Conservation (phyloP, 169 alveolate genomes). For the Plasmodium adleri region DNA sequence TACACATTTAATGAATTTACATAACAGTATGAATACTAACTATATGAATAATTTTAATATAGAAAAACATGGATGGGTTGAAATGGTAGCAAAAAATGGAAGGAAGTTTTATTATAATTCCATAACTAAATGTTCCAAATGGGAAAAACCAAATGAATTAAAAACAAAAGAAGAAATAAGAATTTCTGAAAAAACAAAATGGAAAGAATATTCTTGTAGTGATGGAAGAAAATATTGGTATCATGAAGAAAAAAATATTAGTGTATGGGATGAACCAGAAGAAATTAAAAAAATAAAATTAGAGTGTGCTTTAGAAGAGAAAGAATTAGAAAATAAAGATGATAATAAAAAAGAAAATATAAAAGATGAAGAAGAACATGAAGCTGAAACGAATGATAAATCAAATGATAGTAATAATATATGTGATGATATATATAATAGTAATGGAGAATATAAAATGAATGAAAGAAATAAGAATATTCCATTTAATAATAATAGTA, state of each 20-base stretch:
- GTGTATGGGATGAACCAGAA: constrained; percentile 84
- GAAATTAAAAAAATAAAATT: constrained; percentile 73
- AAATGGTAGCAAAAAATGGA: constrained; percentile 88
- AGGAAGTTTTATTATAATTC: constrained; percentile 85
- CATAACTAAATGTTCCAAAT: constrained; percentile 84
- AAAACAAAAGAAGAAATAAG: constrained; percentile 79
- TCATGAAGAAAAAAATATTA: constrained; percentile 65
- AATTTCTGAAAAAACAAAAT: constrained; percentile 78
- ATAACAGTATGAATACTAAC: constrained; percentile 8
- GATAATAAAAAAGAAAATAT: constrained; percentile 3
- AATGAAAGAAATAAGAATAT: background rate
- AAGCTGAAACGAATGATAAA: background rate
- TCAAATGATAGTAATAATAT: background rate
- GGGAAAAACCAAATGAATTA: constrained; percentile 89
- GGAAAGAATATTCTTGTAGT: constrained; percentile 77
- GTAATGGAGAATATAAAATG: background rate
- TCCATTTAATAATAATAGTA: background rate
- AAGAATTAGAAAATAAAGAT: constrained; percentile 9
- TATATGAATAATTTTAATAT: constrained; percentile 21
- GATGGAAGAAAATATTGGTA: constrained; percentile 74
- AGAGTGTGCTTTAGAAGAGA: constrained; percentile 58
- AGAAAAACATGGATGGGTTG: constrained; percentile 83
- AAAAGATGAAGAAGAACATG: constrained; percentile 8
- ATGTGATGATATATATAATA: background rate
- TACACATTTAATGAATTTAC: constrained; percentile 10